Evolutionary conservation across 129 eudicot species (phyloP), one percentile per base, ranked within the genome.

Genomic region (Artemisia argyi): DNA sequence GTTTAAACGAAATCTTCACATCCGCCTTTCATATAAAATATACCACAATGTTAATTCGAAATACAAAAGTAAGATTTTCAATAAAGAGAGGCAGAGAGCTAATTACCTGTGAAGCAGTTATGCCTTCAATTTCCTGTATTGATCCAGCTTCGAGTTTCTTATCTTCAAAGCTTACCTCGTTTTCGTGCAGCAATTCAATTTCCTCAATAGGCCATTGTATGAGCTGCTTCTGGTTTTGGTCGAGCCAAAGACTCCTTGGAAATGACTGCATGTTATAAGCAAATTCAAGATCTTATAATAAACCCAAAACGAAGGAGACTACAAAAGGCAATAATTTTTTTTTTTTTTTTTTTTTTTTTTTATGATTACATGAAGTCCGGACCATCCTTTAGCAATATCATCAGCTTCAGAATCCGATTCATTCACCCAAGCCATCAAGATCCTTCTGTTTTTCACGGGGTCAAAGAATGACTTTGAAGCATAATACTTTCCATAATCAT

Each of bases 391-490:
- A 39, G 49, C 71, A 11, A 85, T 47, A 70, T 83, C 82, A 58
- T 53, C 73, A 1, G 55, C 58, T 48, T 26, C 10, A 30, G 72
- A 52, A 16, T 66, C 67, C 6, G 96, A 80, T 16, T 90, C 94
- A 4, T 73, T 83, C 14, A 84, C 65, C 96, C 96, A 90, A 4
- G 83, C 96, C 91, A 83, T 76, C 65, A 87, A 51, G 7, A 90
- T 71, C 82, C 96, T 83, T 71, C 96, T 76, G 12, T 69, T 76
- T 11, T 68, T 83, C 35, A 42, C 61, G 39, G 82, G 78, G 63
- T 90, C 96, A 49, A 72, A 87, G 74, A 90, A 90, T 0, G 89
- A 82, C 69, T 87, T 90, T 0, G 96, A 90, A 10, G 96, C 96
- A 65, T 90, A 90, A 70, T 75, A 85, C 65, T 84, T 83, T 3